A percentile compares a stretch with the other conserved stretches of the same genome.
These are phyloP conservation scores for Mycosphaerella arachidis DNA, from an alignment of 2,329 filamentous ascomycete genomes.

Conservation along the genomic window DNA sequence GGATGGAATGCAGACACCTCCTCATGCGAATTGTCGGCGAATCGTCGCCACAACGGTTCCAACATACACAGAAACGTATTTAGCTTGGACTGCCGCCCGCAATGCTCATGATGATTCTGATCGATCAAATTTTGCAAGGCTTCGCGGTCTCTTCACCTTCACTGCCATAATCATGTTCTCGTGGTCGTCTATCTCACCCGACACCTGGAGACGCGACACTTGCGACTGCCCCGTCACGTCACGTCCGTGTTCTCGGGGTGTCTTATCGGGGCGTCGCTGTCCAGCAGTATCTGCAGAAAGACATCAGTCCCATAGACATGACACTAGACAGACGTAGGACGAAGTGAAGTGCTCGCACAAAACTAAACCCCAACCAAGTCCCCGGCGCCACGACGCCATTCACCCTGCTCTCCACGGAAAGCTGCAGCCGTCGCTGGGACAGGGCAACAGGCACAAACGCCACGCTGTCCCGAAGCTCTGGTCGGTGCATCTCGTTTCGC, in stretches of 20 bases:
- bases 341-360: background rate
- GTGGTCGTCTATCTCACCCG: background rate
- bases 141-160: background rate
- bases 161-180: background rate
- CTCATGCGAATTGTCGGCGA: background rate
- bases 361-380: background rate
- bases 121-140: background rate
- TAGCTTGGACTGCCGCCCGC: background rate
- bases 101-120: background rate
- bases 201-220: background rate
- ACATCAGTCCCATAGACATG: background rate
- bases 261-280: background rate
- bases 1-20: conserved; percentile 1
- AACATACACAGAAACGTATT: background rate
- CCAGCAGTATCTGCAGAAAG: background rate
- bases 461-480: background rate
- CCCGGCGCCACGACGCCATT: background rate
- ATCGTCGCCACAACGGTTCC: background rate
- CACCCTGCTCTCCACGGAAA: conserved; percentile 1
- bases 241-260: background rate
- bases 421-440: background rate
- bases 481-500: background rate
- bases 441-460: background rate
- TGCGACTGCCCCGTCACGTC: background rate
- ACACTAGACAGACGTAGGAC: background rate